Percentiles rank a stretch among this genome's conserved stretches.
Evolutionary conservation across 1,284 basidiomycete species (phyloP).

Genomic region (Chondrostereum purpureum): DNA sequence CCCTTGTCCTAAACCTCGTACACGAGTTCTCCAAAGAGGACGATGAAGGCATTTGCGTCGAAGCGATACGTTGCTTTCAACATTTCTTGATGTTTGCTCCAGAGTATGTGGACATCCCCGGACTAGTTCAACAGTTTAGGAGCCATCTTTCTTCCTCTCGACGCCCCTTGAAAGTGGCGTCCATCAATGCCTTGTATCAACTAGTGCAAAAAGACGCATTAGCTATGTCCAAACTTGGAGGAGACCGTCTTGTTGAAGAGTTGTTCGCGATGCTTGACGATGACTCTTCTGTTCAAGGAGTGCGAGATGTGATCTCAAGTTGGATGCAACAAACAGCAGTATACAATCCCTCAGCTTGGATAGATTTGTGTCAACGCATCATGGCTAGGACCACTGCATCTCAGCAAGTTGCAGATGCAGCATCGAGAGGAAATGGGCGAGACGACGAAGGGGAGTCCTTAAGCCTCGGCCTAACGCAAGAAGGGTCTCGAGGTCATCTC

Average conservation of each 20-base stretch:
- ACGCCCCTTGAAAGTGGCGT: conserved; percentile 84
- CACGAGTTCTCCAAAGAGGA: conserved; percentile 81
- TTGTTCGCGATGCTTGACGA: conserved; percentile 93
- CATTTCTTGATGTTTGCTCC: conserved; percentile 96
- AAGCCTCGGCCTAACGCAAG: conserved; percentile 47
- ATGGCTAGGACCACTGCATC: conserved; percentile 85
- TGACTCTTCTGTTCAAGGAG: conserved; percentile 91
- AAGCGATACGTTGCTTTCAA: conserved; percentile 93
- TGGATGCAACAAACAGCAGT: conserved; percentile 96
- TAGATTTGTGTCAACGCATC: conserved; percentile 94
- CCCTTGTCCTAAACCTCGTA: conserved; percentile 80
- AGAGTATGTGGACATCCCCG: conserved; percentile 73
- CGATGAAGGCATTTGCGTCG: conserved; percentile 85
- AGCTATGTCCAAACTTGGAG: conserved; percentile 88
- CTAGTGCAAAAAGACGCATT: conserved; percentile 94
- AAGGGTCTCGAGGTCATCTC: conserved; percentile 32
- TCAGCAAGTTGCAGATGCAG: conserved; percentile 64
- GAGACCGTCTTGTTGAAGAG: conserved; percentile 90
- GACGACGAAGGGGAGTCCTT: conserved; percentile 93
- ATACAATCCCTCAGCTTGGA: conserved; percentile 94
- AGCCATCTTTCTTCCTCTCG: conserved; percentile 73
- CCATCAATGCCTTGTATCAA: conserved; percentile 94
- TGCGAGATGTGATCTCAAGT: conserved; percentile 87
- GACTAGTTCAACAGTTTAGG: conserved; percentile 71
- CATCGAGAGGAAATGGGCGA: conserved; percentile 48